Evolutionary conservation across 768 basidiomycete genomes (phyloP).

Genomic region (Suillus brevipes): DNA sequence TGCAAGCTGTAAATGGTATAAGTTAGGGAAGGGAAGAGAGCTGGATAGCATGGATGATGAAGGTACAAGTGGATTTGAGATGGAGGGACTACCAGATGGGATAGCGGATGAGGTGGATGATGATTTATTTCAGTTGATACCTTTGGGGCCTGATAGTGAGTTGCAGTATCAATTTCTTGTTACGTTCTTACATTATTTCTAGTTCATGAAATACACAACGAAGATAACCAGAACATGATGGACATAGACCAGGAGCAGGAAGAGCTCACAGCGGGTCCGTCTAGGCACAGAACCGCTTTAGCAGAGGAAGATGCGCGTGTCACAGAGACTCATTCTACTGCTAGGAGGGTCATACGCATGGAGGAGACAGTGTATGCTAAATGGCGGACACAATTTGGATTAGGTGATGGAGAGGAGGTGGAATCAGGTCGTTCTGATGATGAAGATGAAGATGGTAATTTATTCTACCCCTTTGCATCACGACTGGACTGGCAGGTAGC

Average conservation of each 20-base stretch:
- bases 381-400: background rate
- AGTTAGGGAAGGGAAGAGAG: background rate
- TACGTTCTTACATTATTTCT: no score
- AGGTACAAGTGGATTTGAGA: background rate
- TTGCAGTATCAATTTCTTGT: no score
- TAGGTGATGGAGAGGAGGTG: background rate
- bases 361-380: background rate
- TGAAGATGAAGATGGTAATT: background rate
- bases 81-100: background rate
- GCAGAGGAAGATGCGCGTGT: no score
- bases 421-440: background rate
- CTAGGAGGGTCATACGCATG: background rate
- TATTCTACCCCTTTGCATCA: constrained; percentile 9
- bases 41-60: background rate
- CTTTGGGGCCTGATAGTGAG: no score
- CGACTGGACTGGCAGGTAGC: constrained; percentile 4
- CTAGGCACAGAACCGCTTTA: no score
- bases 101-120: background rate
- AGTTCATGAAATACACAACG: no score
- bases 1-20: background rate
- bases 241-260: no score
- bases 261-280: no score
- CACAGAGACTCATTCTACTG: background rate
- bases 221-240: no score
- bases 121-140: no score